Conservation (phyloP, 75 land plant genomes). For the Selaginella moellendorffii region DNA sequence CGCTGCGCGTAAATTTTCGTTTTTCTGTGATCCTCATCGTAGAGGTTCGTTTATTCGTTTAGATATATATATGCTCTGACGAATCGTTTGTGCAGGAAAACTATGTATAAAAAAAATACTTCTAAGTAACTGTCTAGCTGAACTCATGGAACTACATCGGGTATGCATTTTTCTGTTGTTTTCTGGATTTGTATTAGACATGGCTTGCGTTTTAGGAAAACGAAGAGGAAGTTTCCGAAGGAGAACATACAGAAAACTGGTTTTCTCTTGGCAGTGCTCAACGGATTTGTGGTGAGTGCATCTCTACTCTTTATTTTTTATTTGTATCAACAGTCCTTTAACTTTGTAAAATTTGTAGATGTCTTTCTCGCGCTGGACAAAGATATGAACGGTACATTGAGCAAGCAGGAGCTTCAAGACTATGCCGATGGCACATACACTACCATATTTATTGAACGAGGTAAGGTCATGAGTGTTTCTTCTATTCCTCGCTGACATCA, state of each 20-base stretch:
- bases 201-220: conserved; percentile 40
- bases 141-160: conserved; percentile 98
- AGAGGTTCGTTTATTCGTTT: conserved; percentile 42
- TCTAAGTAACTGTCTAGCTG: conserved; percentile 93
- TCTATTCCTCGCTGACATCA: neutral
- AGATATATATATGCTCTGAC: neutral
- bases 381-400: conserved; percentile 94
- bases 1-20: conserved; percentile 94
- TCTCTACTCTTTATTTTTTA: neutral
- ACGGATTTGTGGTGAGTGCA: conserved; percentile 68
- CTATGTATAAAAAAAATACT: conserved; percentile 97
- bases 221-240: conserved; percentile 89
- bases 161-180: conserved; percentile 17
- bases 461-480: conserved; percentile 22
- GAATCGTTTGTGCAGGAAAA: conserved; percentile 48
- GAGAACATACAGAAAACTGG: conserved; percentile 95
- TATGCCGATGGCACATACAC: conserved; percentile 98
- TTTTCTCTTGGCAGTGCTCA: conserved; percentile 95
- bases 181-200: neutral
- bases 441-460: conserved; percentile 90
- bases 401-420: conserved; percentile 93
- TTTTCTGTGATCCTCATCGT: conserved; percentile 97
- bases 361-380: conserved; percentile 94
- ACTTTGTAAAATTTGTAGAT: conserved; percentile 32
- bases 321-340: neutral